Base-by-base conservation (phyloP, 1,284 basidiomycete species). In the Coniferiporia weirii region DNA sequence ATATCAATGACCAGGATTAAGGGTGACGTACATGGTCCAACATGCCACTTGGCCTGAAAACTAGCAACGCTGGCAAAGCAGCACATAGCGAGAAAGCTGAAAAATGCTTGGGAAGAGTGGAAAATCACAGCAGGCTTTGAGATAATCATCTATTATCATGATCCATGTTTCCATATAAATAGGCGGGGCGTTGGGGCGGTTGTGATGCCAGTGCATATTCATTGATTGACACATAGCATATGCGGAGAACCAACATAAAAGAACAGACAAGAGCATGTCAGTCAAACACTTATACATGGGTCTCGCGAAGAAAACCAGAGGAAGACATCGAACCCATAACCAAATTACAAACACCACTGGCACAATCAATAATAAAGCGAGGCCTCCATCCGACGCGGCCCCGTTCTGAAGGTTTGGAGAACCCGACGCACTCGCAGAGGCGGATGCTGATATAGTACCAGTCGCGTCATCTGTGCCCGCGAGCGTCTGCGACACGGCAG, bases 71-170 rank as follows among this genome's bases (percentile, higher is more conserved):
- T 87, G 3, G 87, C 93, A 67, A 91, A 93, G 68, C 90, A 93
- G 57, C 86, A 89, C 83, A 95, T 88, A 9, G 90, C 84, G 50
- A 95, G 79, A 69, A 95, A 95, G 69, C 89, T 87, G 82, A 95
- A 92, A 77, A 95, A 93, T 57, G 84, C 79, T 76, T 94, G 86
- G 1, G 79, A 83, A 20, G 79, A 71, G 70, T 89, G 82, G 70
- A 86, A 85, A 52, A 91, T 77, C 66, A 91, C 87, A 60, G 83
- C 79, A 9, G 87, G 85, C 75, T 91, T 91, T 27, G 89, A 87
- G 36, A 91, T 82, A 64, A 91, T 91, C 88, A 91, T 89, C 89
- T 91, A 69, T 34, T 35, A 46, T 46, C 22, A 12, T 13, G 35
- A 5, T 17, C 13, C 22, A n/a, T 20, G 20, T 34, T 45, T 50